phyloP scores from a whole-genome alignment of 2,329 filamentous ascomycete species.

The Scedosporium minutisporum region DNA sequence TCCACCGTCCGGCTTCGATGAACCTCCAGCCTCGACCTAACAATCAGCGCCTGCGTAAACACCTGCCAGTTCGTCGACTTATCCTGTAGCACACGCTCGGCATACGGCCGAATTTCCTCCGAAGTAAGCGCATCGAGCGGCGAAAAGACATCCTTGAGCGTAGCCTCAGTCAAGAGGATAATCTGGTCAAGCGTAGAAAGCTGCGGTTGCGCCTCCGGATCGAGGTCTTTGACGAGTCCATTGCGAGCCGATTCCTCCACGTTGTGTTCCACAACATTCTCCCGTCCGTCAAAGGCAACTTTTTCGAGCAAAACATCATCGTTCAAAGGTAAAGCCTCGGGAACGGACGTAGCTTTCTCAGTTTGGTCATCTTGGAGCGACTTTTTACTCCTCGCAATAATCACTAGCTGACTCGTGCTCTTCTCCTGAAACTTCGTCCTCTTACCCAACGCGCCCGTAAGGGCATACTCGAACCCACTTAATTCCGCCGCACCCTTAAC shows the following conservation, averaged over 20 bases:
- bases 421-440: constrained; percentile 71
- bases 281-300: constrained; percentile 63
- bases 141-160: constrained; percentile 78
- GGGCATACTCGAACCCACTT: constrained; percentile 67
- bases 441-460: constrained; percentile 83
- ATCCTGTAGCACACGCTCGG: constrained; percentile 75
- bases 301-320: constrained; percentile 88
- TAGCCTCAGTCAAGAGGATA: constrained; percentile 77
- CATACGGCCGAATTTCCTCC: constrained; percentile 91
- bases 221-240: constrained; percentile 45
- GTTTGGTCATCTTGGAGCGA: constrained; percentile 19
- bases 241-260: constrained; percentile 42
- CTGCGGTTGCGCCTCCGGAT: constrained; percentile 73
- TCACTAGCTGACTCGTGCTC: constrained; percentile 78
- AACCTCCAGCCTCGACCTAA: constrained; percentile 81
- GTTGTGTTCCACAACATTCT: constrained; percentile 26
- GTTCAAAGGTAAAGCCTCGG: constrained; percentile 68
- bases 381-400: constrained; percentile 64
- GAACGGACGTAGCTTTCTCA: constrained; percentile 23
- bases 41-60: constrained; percentile 85
- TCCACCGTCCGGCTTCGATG: constrained; percentile 83
- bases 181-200: constrained; percentile 80
- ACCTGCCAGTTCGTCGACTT: constrained; percentile 96
- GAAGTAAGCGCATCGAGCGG: constrained; percentile 76
- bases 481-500: constrained; percentile 56